phyloP scores from a whole-genome alignment of 257 asterid species.

The Solanum pennellii region DNA sequence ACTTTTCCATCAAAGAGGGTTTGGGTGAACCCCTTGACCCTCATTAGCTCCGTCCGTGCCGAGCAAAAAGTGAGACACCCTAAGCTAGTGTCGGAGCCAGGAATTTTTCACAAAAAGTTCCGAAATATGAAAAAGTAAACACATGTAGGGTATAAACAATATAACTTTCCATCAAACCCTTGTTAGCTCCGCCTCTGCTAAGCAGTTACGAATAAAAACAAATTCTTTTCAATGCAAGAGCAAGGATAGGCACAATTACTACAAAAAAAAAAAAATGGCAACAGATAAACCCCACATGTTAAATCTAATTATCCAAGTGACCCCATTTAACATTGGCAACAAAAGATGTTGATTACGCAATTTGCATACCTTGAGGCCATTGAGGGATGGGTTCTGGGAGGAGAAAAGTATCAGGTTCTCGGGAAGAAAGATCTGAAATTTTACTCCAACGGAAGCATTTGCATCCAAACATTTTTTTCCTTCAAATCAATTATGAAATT shows the following conservation, averaged over 20 bases:
- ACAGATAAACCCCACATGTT: not conserved
- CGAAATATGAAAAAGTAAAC: not conserved
- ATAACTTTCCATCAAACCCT: not conserved
- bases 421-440: slow-evolving; percentile 20
- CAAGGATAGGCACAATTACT: not conserved
- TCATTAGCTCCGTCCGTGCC: not conserved
- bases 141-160: not conserved
- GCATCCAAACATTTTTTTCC: slow-evolving; percentile 13
- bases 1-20: not conserved
- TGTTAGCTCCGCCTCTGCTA: not conserved
- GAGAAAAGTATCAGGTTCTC: slow-evolving; percentile 34
- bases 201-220: not conserved
- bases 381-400: slow-evolving; percentile 74
- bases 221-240: not conserved
- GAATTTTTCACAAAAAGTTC: too few relatives aligned
- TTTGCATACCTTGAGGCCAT: slow-evolving; percentile 61
- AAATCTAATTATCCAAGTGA: not conserved
- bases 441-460: slow-evolving; percentile 50
- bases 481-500: not conserved
- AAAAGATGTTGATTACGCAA: not conserved
- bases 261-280: not conserved
- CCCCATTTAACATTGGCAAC: not conserved
- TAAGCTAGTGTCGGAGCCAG: not conserved
- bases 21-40: not conserved
- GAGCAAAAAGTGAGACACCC: not conserved